Base-by-base conservation (phyloP, 1,139 yeast genomes). In the Taiozyma sp. region DNA sequence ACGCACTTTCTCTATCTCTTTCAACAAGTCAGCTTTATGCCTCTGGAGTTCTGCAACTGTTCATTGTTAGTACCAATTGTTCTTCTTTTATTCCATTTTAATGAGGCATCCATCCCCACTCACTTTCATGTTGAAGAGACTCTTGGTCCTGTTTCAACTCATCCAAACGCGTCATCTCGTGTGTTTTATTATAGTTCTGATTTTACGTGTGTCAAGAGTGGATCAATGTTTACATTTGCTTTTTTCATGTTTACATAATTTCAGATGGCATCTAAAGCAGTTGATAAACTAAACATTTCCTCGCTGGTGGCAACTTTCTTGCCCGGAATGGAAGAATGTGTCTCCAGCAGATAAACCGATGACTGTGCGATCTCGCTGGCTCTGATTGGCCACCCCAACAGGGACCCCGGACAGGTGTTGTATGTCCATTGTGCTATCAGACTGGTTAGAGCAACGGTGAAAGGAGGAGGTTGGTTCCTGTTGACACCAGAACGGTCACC, bases 41-140 rank as follows among this genome's bases (percentile, higher is more conserved):
- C 47, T 51, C 24, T 59, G 55, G 1, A 62, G 51, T 10, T 55
- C 57, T 4, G 51, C 45, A 27, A 60, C 64, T 60, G 22, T 14
- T 12, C 8, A 10, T 13, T 34, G 47, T 52, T 49, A 56, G 54
- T 51, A 19, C 16, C n/a, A 4, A 12, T 36, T 27, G 30, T 8
- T 8, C 16, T 14, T 14, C n/a, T 13, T 13, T 30, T 13, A 12
- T 12, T 19, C 12, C n/a, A 30, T 6, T 14, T 13, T 12, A 12
- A 14, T 13, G 8, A 30, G 24, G 4, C 23, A 8, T 8, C 8
- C 3, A 19, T 19, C 19, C 22, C 8, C 8, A 52, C 63, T 24
- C 29, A 58, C 63, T 60, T 32, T 62, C 65, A 39, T 50, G 55
- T 43, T 60, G 60, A 16, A 62, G 39, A 4, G 65, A 60, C 0